Evolutionary conservation across 129 eudicot species (phyloP), one percentile per base, ranked within the genome.

Genomic region (Chrysanthemum seticuspe): DNA sequence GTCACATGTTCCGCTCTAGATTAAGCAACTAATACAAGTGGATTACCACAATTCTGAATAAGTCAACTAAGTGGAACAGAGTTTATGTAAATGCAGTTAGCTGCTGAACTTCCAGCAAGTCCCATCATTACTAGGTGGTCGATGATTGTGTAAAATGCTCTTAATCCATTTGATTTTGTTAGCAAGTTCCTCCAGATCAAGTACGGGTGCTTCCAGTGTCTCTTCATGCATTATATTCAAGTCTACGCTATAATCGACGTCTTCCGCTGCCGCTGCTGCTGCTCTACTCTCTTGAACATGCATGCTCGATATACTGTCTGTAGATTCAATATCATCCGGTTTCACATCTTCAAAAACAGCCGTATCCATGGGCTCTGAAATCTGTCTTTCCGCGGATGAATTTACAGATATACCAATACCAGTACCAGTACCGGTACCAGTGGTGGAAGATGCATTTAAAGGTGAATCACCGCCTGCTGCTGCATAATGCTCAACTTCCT

Each of bases 151-250:
- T 62, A 91, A 51, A 65, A 84, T 71, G 62, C 23, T 56, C 67
- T 81, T 86, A 5, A 88, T 76, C 97, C 91, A 87, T 66, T 84
- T 86, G 36, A 91, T 70, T 75, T 80, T 85, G 85, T 74, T 85
- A 10, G 74, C 75, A 76, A 81, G 87, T 79, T 87, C 95, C 80
- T 91, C 91, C 85, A 91, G 78, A 29, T 84, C 95, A 72, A 82
- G 3, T 27, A 91, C 34, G 3, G 80, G 73, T 2, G 89, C 83
- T 65, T 91, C 89, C 21, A 19, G 21, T 19, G 21, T 19, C 21
- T 19, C 21, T 19, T 19, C 21, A 19, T 0, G 21, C 21, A 19
- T 19, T 19, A 19, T 19, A 19, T 19, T 19, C 21, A 19, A 19
- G 21, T 19, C 21, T 19, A 19, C 21, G 15, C 5, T 53, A n/a